These are phyloP conservation scores for Stellera chamaejasme DNA, from an alignment of 345 rosid genomes.

Conservation along the genomic window DNA sequence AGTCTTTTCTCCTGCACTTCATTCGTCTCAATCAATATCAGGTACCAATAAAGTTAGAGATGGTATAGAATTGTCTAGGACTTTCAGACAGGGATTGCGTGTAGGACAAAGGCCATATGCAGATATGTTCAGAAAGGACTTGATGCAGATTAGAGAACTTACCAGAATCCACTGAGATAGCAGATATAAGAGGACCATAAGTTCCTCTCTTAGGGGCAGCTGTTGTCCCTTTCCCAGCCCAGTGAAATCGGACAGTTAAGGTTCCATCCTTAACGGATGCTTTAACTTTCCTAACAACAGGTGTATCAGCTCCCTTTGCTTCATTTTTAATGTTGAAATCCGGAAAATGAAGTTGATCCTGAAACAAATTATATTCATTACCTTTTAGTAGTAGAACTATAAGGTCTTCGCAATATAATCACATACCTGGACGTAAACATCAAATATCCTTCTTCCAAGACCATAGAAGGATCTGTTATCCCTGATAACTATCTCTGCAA, in stretches of 20 bases:
- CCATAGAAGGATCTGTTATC: constrained; percentile 27
- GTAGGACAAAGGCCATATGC: not conserved
- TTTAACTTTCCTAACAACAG: constrained; percentile 12
- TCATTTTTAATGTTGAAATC: constrained; percentile 26
- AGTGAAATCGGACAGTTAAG: constrained; percentile 33
- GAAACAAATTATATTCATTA: not conserved
- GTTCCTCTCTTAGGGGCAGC: constrained; percentile 22
- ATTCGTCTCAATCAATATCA: not conserved
- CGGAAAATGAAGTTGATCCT: constrained; percentile 21
- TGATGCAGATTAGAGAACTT: constrained; percentile 1
- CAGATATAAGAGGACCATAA: constrained; percentile 41
- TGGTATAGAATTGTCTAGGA: not conserved
- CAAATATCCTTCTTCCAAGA: constrained; percentile 40
- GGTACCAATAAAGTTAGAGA: not conserved
- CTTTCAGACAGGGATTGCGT: not conserved
- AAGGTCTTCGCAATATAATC: not conserved
- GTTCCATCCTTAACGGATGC: constrained; percentile 17
- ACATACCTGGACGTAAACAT: constrained; percentile 47
- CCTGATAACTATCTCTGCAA: constrained; percentile 40
- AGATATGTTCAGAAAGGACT: not conserved
- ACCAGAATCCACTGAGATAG: constrained; percentile 33
- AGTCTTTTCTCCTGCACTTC: not conserved
- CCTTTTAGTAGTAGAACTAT: not conserved
- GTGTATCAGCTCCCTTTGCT: constrained; percentile 24
- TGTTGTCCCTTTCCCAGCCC: constrained; percentile 43